Conservation (phyloP, 2,329 filamentous ascomycete species). For the Botrytis aclada region DNA sequence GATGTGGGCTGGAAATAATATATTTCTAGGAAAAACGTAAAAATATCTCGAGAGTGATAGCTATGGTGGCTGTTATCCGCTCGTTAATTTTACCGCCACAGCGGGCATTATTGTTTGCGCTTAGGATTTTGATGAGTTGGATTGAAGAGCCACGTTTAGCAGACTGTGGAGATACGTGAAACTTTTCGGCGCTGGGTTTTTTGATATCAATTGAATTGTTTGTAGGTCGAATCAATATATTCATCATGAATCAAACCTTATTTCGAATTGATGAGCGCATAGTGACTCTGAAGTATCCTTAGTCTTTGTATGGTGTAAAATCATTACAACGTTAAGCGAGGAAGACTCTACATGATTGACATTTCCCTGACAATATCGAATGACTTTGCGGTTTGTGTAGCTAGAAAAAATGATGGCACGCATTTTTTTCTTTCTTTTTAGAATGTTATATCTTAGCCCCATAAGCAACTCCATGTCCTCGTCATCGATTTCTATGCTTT, state of each 20-base stretch:
- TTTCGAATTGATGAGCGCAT: not conserved
- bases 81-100: not conserved
- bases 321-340: not conserved
- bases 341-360: accelerated
- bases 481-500: not conserved
- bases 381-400: no score
- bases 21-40: not conserved
- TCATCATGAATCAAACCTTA: not conserved
- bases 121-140: not conserved
- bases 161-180: not conserved
- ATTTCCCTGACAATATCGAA: not conserved
- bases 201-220: no score
- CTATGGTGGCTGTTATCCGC: not conserved
- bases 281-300: not conserved
- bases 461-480: not conserved
- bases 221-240: no score
- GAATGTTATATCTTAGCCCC: no score
- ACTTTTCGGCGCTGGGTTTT: not conserved
- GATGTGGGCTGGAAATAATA: accelerated
- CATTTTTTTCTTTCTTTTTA: no score
- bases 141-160: not conserved
- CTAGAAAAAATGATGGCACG: no score
- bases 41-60: not conserved
- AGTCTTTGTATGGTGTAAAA: not conserved
- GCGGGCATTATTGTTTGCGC: not conserved